Conservation (phyloP, 2,329 filamentous ascomycete species). For the Sporothrix variecibatus region DNA sequence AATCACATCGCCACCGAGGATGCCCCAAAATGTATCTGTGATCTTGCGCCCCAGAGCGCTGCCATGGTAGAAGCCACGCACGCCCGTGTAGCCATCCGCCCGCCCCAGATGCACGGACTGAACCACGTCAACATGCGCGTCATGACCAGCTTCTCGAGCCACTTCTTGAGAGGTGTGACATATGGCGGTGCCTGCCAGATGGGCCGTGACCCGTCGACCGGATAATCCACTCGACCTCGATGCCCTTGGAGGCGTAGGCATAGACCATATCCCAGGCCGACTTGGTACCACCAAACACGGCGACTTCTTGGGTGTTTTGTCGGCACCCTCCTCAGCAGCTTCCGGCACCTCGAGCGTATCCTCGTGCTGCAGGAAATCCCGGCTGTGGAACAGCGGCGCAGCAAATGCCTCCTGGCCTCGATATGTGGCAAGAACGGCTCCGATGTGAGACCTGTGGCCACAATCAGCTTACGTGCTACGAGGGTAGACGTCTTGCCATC, state of each 20-base stretch:
- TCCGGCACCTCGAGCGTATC: conserved; percentile 43
- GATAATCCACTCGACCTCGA: conserved; percentile 62
- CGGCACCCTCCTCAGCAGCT: background rate
- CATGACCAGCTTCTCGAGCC: conserved; percentile 67
- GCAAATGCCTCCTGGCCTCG: conserved; percentile 48
- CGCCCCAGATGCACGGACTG: conserved; percentile 72
- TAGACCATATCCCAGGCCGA: conserved; percentile 67
- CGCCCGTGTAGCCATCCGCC: conserved; percentile 59
- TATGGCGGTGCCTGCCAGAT: conserved; percentile 60
- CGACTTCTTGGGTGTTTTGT: conserved; percentile 42
- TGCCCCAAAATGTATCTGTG: conserved; percentile 58
- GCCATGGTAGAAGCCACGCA: conserved; percentile 58
- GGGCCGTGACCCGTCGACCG: conserved; percentile 57
- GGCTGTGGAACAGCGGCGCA: conserved; percentile 52
- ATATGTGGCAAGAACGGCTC: conserved; percentile 51
- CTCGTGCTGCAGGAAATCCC: conserved; percentile 47
- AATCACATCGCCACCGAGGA: conserved; percentile 58
- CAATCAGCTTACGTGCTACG: conserved; percentile 49
- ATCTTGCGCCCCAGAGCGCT: conserved; percentile 59
- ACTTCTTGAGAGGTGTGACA: conserved; percentile 67
- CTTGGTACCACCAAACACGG: conserved; percentile 65
- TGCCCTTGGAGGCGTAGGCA: conserved; percentile 56
- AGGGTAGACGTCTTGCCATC: conserved; percentile 36
- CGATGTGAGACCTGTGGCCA: conserved; percentile 59
- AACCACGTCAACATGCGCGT: conserved; percentile 73